Base-by-base conservation (phyloP, 192 early-diverging fungal species). In the Chytriomyces sp. region DNA sequence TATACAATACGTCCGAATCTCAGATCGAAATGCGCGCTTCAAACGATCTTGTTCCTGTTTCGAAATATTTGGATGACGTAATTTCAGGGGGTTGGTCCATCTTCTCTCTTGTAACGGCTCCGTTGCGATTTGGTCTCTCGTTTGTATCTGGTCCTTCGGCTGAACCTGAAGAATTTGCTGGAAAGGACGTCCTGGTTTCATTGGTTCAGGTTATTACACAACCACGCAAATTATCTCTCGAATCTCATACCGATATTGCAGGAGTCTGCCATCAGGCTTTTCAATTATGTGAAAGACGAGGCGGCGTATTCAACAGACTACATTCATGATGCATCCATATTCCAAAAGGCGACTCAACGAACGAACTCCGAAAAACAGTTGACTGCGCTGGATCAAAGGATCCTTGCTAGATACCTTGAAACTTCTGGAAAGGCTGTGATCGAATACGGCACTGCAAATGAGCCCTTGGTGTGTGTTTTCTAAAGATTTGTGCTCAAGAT, bases 301-400 rank as follows among this genome's bases (percentile, higher is more conserved):
- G 69, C 69, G 26, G n/a, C n/a, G 8, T 59, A 71, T 43, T 59
- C 50, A 9, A 71, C 69, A 50, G 69, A 71, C 59, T 71, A 3
- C 5, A 9, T 71, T 10, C 50, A 20, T 48, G 47, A 50, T 35
- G 50, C 26, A 23, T 23, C 50, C 10, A 43, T 23, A 0, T 20
- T 71, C 5, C 2, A 13, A 20, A 57, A 13, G 13, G 53, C 20
- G 0, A n/a, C 20, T 57, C 53, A 13, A 57, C 3, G 20, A 20
- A 13, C 0, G 13, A 20, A 1, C 53, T 57, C 23, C 2, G 50
- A 50, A 43, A 16, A 10, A 45, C 13, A 16, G 26, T 50, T 71
- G 23, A 59, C 69, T 11, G 10, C 9, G 20, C 26, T 71, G 0
- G 69, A 59, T 71, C 16, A 16, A 45, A 13, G 48, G 18, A 43